phyloP scores from a whole-genome alignment of 2,329 filamentous ascomycete genomes.

The Beauveria sp. region DNA sequence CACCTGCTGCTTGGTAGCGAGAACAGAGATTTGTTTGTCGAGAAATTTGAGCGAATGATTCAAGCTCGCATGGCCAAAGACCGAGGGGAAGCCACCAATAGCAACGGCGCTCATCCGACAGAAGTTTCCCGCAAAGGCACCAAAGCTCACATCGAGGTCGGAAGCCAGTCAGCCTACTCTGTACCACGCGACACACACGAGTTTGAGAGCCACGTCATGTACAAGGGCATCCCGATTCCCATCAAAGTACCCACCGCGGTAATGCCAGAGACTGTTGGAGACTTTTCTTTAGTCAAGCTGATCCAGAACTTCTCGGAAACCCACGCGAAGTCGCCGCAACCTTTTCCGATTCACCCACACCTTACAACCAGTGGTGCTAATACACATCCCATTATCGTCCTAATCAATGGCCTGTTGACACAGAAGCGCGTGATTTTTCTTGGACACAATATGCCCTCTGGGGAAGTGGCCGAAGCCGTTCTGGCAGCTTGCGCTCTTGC shows the following conservation, averaged over 20 bases:
- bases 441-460: slow-evolving; percentile 88
- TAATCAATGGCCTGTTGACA: slow-evolving; percentile 89
- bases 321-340: slow-evolving; percentile 74
- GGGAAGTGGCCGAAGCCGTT: slow-evolving; percentile 95
- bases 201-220: slow-evolving; percentile 90
- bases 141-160: slow-evolving; percentile 53
- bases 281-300: slow-evolving; percentile 94
- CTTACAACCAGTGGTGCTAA: slow-evolving; percentile 83
- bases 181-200: slow-evolving; percentile 94
- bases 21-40: slow-evolving; percentile 91
- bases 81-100: slow-evolving; percentile 31
- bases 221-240: slow-evolving; percentile 93
- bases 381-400: slow-evolving; percentile 90
- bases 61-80: slow-evolving; percentile 70
- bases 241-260: slow-evolving; percentile 93
- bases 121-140: slow-evolving; percentile 54
- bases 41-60: slow-evolving; percentile 95
- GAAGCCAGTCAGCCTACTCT: slow-evolving; percentile 52
- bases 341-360: slow-evolving; percentile 82
- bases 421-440: slow-evolving; percentile 96
- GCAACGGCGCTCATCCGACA: slow-evolving; percentile 34
- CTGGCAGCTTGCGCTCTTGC: slow-evolving; percentile 91
- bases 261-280: slow-evolving; percentile 91
- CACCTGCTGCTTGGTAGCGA: slow-evolving; percentile 84
- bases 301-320: slow-evolving; percentile 87